Conservation (phyloP, 768 basidiomycete species). For the Tricholoma bakamatsutake region DNA sequence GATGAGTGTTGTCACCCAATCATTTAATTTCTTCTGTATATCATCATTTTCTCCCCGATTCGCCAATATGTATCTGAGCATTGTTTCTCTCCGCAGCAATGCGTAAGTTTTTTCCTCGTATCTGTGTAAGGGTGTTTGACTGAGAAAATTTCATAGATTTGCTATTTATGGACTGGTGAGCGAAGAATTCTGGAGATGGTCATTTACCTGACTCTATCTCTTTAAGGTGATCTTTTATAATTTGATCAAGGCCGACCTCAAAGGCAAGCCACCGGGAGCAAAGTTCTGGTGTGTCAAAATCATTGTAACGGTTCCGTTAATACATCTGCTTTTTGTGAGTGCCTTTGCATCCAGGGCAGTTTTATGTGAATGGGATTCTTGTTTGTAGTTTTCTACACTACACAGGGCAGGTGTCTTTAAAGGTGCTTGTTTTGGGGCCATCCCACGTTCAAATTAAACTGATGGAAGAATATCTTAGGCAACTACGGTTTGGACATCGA, state of each 20-base stretch:
- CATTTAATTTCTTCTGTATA: slow-evolving; percentile 61
- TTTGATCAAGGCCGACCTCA: slow-evolving; percentile 72
- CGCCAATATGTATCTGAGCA: slow-evolving; percentile 62
- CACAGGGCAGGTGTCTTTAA: slow-evolving; percentile 63
- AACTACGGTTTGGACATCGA: slow-evolving; percentile 72
- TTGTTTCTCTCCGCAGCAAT: slow-evolving; percentile 73
- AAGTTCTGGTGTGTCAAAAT: slow-evolving; percentile 85
- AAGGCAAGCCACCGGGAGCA: slow-evolving; percentile 63
- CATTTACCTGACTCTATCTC: not conserved
- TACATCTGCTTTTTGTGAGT: slow-evolving; percentile 68
- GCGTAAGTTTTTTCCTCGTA: slow-evolving; percentile 35
- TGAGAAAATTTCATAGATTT: not conserved
- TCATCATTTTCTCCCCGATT: slow-evolving; percentile 50
- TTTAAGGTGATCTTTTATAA: slow-evolving; percentile 54
- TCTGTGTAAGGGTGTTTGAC: not conserved
- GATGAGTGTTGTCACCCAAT: slow-evolving; percentile 70
- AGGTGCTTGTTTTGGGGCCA: slow-evolving; percentile 15
- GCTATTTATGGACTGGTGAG: slow-evolving; percentile 54
- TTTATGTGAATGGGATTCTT: not conserved
- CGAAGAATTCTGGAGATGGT: slow-evolving; percentile 56
- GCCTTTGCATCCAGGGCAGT: not conserved
- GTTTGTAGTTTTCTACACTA: slow-evolving; percentile 52
- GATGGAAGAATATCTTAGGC: slow-evolving; percentile 25
- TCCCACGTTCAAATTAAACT: not conserved
- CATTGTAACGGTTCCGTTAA: slow-evolving; percentile 82